A percentile compares a stretch with the other conserved stretches of the same genome.
Evolutionary conservation across 2,329 filamentous ascomycete genomes (phyloP).

Genomic region (Paecilomyces variotii): DNA sequence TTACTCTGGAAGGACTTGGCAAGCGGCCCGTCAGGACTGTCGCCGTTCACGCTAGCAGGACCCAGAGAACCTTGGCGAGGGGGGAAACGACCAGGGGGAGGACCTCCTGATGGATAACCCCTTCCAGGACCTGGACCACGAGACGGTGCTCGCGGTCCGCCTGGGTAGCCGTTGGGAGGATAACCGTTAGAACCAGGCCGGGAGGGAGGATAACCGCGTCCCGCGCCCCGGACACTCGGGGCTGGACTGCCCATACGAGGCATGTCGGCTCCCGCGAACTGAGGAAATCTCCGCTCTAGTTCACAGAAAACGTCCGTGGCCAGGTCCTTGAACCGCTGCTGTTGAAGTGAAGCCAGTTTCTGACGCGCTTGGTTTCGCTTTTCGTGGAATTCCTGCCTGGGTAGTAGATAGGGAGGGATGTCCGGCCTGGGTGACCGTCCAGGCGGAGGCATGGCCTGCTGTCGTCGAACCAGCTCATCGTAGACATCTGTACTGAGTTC

Average conservation of each 20-base stretch:
- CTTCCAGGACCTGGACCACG: slow-evolving; percentile 24
- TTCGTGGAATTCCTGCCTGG: slow-evolving; percentile 86
- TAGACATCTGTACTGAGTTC: slow-evolving; percentile 97
- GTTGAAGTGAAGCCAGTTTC: slow-evolving; percentile 82
- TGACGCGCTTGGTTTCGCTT: slow-evolving; percentile 97
- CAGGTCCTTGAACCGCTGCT: slow-evolving; percentile 79
- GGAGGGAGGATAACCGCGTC: slow-evolving; percentile 32
- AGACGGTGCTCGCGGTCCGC: slow-evolving; percentile 35
- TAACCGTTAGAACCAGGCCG: slow-evolving; percentile 8
- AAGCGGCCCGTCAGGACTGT: slow-evolving; percentile 63
- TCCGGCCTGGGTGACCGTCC: slow-evolving; percentile 36
- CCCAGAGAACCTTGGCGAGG: slow-evolving; percentile 35
- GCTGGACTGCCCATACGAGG: slow-evolving; percentile 62
- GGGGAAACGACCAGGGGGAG: slow-evolving; percentile 28
- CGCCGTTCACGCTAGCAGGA: slow-evolving; percentile 48
- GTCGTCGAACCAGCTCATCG: slow-evolving; percentile 84
- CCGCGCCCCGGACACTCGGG: slow-evolving; percentile 48
- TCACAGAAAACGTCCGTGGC: slow-evolving; percentile 96
- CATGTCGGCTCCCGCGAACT: slow-evolving; percentile 63
- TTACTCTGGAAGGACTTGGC: slow-evolving; percentile 91
- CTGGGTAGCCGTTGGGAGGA: slow-evolving; percentile 25
- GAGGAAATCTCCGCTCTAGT: slow-evolving; percentile 79
- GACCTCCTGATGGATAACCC: slow-evolving; percentile 30
- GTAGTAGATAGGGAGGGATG: slow-evolving; percentile 64
- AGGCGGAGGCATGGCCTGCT: slow-evolving; percentile 52